Percentiles rank a stretch among this genome's conserved stretches.
phyloP scores from a whole-genome alignment of 805 yeast species.

The Wickerhamomyces alni region DNA sequence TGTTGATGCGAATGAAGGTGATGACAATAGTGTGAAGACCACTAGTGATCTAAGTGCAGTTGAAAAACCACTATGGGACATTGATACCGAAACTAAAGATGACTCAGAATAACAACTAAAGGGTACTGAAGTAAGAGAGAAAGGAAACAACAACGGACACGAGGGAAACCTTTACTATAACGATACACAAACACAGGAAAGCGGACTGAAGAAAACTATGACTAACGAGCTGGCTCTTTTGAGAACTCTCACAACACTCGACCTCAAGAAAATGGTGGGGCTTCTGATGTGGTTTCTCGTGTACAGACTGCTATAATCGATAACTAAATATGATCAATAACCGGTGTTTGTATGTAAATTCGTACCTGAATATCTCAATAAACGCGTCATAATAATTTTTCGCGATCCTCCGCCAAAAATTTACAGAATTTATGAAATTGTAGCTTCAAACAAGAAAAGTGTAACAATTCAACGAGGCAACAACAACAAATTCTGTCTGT shows the following conservation, averaged over 20 bases:
- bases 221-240: not conserved
- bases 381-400: too few relatives aligned
- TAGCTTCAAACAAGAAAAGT: too few relatives aligned
- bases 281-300: conserved; percentile 12
- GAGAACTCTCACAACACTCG: conserved; percentile 1
- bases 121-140: not conserved
- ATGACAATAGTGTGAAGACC: conserved; percentile 1
- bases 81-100: not conserved
- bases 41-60: conserved; percentile 3
- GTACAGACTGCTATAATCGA: conserved; percentile 7
- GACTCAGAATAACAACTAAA: conserved; percentile 2
- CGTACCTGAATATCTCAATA: too few relatives aligned
- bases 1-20: conserved; percentile 3
- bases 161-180: not conserved
- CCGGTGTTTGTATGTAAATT: too few relatives aligned
- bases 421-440: too few relatives aligned
- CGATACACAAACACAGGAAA: too few relatives aligned
- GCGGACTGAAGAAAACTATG: not conserved
- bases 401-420: too few relatives aligned
- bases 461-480: too few relatives aligned
- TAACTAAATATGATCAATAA: too few relatives aligned
- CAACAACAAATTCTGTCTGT: too few relatives aligned
- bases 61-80: conserved; percentile 2
- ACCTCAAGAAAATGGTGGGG: conserved; percentile 12
- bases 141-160: not conserved